A percentile compares a stretch with the other conserved stretches of the same genome.
Conservation (phyloP, 805 yeast genomes). For the Trichomonascus vanleenenianus region DNA sequence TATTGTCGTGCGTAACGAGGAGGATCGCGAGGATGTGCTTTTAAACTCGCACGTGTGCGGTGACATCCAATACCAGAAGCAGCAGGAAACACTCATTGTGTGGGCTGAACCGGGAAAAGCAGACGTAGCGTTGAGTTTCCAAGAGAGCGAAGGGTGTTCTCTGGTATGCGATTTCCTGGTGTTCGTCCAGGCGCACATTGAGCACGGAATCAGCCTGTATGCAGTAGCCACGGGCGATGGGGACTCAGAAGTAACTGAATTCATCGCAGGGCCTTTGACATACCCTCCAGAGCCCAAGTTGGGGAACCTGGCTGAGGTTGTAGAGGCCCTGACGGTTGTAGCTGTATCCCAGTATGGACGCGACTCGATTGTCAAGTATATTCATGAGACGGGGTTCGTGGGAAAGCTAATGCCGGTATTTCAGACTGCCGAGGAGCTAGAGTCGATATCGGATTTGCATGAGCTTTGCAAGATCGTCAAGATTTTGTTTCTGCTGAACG, state of each 20-base stretch:
- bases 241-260: slow-evolving; percentile 46
- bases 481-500: slow-evolving; percentile 55
- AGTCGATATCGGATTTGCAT: slow-evolving; percentile 50
- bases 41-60: slow-evolving; percentile 66
- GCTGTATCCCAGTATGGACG: slow-evolving; percentile 57
- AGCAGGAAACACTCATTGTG: slow-evolving; percentile 87
- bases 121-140: slow-evolving; percentile 85
- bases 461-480: slow-evolving; percentile 67
- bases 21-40: slow-evolving; percentile 48
- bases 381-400: slow-evolving; percentile 49
- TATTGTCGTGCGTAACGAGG: slow-evolving; percentile 67
- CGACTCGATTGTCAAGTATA: slow-evolving; percentile 47
- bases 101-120: slow-evolving; percentile 71
- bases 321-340: slow-evolving; percentile 52
- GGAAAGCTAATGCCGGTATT: slow-evolving; percentile 45
- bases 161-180: slow-evolving; percentile 74
- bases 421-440: slow-evolving; percentile 44
- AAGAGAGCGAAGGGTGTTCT: slow-evolving; percentile 85
- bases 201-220: slow-evolving; percentile 61
- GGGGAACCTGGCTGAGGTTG: slow-evolving; percentile 44
- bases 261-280: slow-evolving; percentile 70
- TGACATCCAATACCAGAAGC: slow-evolving; percentile 77
- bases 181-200: slow-evolving; percentile 52
- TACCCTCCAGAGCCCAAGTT: slow-evolving; percentile 54
- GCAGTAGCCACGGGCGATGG: slow-evolving; percentile 48